These are phyloP conservation scores for Albifimbria verrucaria DNA, from an alignment of 2,329 filamentous ascomycete genomes.

Conservation along the genomic window DNA sequence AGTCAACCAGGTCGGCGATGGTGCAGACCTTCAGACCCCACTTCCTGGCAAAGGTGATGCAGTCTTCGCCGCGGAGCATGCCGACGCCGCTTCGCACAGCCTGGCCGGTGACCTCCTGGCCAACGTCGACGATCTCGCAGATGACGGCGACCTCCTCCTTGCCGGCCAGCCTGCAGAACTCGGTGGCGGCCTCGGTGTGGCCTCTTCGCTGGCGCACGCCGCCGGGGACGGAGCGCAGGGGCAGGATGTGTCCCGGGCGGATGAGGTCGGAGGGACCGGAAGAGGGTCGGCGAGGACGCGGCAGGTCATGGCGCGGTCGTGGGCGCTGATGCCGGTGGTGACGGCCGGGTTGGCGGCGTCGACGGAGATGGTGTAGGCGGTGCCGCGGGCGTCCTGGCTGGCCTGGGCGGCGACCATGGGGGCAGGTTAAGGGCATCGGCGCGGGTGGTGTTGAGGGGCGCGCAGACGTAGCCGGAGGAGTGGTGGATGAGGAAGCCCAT, in stretches of 20 bases:
- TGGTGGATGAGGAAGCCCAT: constrained; percentile 96
- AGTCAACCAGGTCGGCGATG: constrained; percentile 82
- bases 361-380: constrained; percentile 88
- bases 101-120: constrained; percentile 65
- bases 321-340: constrained; percentile 86
- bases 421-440: constrained; percentile 69
- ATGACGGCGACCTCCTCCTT: constrained; percentile 78
- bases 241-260: constrained; percentile 86
- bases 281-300: constrained; percentile 69
- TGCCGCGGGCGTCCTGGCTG: constrained; percentile 79
- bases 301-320: constrained; percentile 81
- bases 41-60: constrained; percentile 79
- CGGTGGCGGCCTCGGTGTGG: constrained; percentile 91
- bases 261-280: constrained; percentile 61
- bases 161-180: constrained; percentile 83
- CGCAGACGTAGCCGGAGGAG: constrained; percentile 88
- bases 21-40: constrained; percentile 94
- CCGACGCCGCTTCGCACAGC: constrained; percentile 65
- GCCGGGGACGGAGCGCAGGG: constrained; percentile 73
- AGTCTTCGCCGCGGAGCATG: constrained; percentile 90
- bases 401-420: constrained; percentile 69
- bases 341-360: constrained; percentile 72
- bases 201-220: constrained; percentile 77
- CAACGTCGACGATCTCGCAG: constrained; percentile 87
- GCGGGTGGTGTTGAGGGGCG: constrained; percentile 69